Evolutionary conservation across 2,329 filamentous ascomycete species (phyloP), one percentile per base, ranked within the genome.

Genomic region (Hypoxylon sp.): DNA sequence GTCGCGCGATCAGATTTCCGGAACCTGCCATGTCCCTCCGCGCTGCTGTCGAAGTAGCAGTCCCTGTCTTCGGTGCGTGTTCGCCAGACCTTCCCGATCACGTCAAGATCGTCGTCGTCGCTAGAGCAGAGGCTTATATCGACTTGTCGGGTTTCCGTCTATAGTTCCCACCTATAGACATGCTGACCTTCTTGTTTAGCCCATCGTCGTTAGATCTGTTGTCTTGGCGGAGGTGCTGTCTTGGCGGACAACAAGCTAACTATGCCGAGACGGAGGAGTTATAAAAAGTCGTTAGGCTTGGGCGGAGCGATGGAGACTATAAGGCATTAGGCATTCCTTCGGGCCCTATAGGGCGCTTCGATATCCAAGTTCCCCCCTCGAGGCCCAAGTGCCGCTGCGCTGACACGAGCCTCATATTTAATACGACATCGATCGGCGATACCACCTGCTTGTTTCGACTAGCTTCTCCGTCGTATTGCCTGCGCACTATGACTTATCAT

Each of bases 11-110:
- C 11, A n/a, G 3, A 13, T 17, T n/a, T 15, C 4, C 9, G 31
- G 5, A 4, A 31, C 13, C 15, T 41, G 13, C 15, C 11, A n/a
- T n/a, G n/a, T 15, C 42, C 41, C 45, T 53, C 41, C 45, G 42
- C 31, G 26, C 27, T 13, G 17, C 24, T 47, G 48, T 48, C n/a
- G n/a, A 51, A 37, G 47, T 52, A n/a, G 31, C 15, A 35, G 21
- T 55, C 48, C 47, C 33, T 15, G 23, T 35, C 48, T 59, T 47
- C 42, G 18, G 40, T 10, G 38, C 31, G 35, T 43, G 47, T 20
- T n/a, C 38, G 26, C 43, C n/a, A 63, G 57, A 60, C 49, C 60
- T 63, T 63, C 60, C 60, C 31, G 29, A 63, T 57, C 46, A 31
- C 26, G 60, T 41, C 47, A 57, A 27, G 37, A 62, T 56, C 52